Evolutionary conservation across 176 grass and related monocot species (phyloP).

Genomic region (Ensete glaucum): DNA sequence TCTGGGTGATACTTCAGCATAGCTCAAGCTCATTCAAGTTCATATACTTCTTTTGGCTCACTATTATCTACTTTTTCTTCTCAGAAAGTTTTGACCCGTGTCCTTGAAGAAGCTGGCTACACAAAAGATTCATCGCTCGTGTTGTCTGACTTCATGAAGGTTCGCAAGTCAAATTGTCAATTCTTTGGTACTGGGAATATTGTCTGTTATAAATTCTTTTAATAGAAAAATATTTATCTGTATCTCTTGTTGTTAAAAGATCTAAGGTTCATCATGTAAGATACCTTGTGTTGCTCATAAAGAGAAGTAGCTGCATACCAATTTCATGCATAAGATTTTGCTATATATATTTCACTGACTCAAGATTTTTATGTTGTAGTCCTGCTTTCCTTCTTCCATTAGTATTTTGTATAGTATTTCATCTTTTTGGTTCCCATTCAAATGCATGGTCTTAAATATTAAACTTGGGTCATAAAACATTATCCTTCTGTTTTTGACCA

Average conservation of each 20-base stretch:
- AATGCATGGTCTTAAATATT: no score
- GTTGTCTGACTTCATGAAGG: constrained; percentile 73
- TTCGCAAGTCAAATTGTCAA: background rate
- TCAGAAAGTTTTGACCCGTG: constrained; percentile 64
- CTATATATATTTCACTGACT: background rate
- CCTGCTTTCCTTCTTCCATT: background rate
- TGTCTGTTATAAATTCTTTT: background rate
- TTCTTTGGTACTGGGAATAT: background rate
- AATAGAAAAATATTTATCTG: background rate
- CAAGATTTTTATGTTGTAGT: background rate
- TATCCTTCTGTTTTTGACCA: no score
- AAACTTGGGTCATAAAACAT: no score
- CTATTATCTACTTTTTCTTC: constrained; percentile 4
- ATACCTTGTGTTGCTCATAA: no score
- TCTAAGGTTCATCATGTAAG: background rate
- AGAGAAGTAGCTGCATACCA: background rate
- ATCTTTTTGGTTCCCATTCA: no score
- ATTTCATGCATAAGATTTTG: background rate
- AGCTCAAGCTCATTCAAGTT: background rate
- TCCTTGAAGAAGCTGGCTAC: constrained; percentile 77
- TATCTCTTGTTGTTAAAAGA: background rate
- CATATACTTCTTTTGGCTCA: constrained; percentile 1
- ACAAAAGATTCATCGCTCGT: constrained; percentile 50
- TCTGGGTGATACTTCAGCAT: background rate
- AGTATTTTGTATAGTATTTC: no score